Evolutionary conservation across 768 basidiomycete genomes (phyloP).

Genomic region (Tulasnella sp.): DNA sequence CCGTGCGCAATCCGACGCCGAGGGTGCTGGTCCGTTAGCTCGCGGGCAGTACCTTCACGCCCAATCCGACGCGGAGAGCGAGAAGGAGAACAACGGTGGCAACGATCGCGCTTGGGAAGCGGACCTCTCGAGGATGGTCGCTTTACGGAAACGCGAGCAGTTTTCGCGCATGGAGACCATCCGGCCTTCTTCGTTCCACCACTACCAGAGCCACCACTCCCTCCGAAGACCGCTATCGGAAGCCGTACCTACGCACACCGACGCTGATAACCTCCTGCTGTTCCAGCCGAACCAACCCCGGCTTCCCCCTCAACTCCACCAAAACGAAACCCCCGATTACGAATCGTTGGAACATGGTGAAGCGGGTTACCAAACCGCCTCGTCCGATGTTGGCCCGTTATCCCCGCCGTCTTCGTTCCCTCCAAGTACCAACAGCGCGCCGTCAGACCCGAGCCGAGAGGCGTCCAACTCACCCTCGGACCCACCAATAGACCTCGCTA

Average conservation of each 20-base stretch:
- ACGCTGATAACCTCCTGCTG: not conserved
- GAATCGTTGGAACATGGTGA: not conserved
- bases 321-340: not conserved
- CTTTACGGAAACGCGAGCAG: not conserved
- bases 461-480: not conserved
- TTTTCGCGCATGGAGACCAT: not conserved
- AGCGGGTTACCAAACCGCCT: not conserved
- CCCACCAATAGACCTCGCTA: not conserved
- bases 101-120: not conserved
- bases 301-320: not conserved
- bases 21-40: no score
- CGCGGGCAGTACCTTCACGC: not conserved
- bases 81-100: not conserved
- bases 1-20: not conserved
- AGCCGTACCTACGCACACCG: not conserved
- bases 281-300: not conserved
- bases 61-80: not conserved
- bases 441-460: not conserved
- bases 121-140: conserved; percentile 5
- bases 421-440: not conserved
- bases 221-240: not conserved
- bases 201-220: not conserved
- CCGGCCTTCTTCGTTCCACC: not conserved
- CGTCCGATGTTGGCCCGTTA: not conserved
- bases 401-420: not conserved